Evolutionary conservation across 2,329 filamentous ascomycete species (phyloP).

Genomic region (Arthrobotrys sphaeroides): DNA sequence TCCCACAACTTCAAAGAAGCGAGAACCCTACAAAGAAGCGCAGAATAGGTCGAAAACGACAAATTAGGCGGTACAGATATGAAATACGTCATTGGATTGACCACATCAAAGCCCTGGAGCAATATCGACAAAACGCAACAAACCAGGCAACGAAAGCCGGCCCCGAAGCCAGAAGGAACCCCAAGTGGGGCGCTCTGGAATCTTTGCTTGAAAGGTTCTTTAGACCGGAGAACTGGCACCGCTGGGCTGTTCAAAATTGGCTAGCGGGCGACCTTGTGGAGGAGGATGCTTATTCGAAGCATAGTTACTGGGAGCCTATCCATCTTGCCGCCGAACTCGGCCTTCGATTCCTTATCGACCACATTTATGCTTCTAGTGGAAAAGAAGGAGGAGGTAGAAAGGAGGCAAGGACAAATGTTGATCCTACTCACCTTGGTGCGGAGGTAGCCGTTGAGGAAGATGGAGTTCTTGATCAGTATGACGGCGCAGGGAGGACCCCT

Average conservation of each 20-base stretch:
- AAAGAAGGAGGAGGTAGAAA: not conserved
- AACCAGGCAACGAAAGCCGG: no score
- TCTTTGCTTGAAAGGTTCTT: constrained; percentile 12
- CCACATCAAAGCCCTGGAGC: constrained; percentile 10
- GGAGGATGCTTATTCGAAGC: not conserved
- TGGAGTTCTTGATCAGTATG: not conserved
- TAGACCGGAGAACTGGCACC: constrained; percentile 8
- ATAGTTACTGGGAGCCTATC: not conserved
- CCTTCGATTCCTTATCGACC: not conserved
- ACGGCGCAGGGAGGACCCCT: not conserved
- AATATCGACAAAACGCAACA: not conserved
- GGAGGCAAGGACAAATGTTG: not conserved
- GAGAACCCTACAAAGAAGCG: not conserved
- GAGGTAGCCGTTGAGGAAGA: no score
- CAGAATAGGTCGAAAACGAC: not conserved
- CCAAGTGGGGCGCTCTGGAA: not conserved
- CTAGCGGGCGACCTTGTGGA: not conserved
- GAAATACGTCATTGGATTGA: constrained; percentile 16
- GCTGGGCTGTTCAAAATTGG: not conserved
- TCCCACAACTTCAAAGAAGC: not conserved
- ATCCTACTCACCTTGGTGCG: not conserved
- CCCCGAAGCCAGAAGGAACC: no score
- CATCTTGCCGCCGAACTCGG: not conserved
- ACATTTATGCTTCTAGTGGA: not conserved
- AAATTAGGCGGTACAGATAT: not conserved